Conservation (phyloP, 345 rosid genomes). For the Corchorus olitorius region DNA sequence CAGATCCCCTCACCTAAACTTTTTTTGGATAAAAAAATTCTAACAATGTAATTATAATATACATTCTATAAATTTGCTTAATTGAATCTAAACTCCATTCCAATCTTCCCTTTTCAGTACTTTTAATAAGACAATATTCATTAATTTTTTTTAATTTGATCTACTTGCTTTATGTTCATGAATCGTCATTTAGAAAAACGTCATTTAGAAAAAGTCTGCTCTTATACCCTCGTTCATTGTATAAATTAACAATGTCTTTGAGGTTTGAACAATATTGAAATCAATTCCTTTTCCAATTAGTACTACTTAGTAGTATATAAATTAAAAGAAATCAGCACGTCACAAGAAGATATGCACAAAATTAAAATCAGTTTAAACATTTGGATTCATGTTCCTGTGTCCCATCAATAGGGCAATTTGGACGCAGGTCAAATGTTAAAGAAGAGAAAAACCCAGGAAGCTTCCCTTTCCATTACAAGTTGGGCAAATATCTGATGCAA, state of each 20-base stretch:
- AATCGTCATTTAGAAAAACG: too few species aligned
- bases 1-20: too few species aligned
- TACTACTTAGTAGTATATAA: neutral
- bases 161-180: neutral
- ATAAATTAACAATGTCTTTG: neutral
- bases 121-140: neutral
- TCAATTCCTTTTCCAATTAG: neutral
- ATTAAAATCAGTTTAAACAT: neutral
- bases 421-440: neutral
- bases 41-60: neutral
- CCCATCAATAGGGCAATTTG: neutral
- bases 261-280: neutral
- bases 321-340: neutral
- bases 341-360: too few species aligned
- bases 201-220: neutral
- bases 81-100: neutral
- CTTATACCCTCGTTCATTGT: neutral
- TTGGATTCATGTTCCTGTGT: neutral
- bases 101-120: neutral
- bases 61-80: neutral
- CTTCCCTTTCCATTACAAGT: constrained; percentile 10
- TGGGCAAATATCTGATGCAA: neutral
- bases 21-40: too few species aligned
- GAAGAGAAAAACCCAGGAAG: constrained; percentile 10
- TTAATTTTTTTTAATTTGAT: neutral